Evolutionary conservation across 768 basidiomycete species (phyloP).

Genomic region (Gautieria morchelliformis): DNA sequence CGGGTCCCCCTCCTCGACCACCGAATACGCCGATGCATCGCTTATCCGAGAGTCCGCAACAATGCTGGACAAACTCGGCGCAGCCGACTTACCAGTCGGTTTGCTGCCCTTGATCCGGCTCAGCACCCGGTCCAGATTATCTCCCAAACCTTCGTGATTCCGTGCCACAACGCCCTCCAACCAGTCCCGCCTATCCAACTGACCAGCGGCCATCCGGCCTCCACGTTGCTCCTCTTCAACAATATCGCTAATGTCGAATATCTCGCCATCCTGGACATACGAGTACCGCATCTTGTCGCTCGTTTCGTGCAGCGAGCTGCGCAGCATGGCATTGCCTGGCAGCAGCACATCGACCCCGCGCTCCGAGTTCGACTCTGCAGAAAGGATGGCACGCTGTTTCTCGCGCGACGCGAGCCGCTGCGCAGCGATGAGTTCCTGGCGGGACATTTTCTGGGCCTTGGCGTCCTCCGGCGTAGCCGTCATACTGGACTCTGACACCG

Average conservation of each 20-base stretch:
- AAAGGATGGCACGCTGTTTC: slow-evolving; percentile 77
- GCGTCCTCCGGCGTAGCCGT: slow-evolving; percentile 22
- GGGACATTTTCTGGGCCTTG: slow-evolving; percentile 37
- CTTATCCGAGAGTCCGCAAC: slow-evolving; percentile 17
- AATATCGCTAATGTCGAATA: slow-evolving; percentile 88
- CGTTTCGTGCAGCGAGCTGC: slow-evolving; percentile 67
- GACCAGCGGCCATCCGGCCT: slow-evolving; percentile 10
- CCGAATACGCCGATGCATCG: slow-evolving; percentile 49
- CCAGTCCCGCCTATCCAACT: slow-evolving; percentile 40
- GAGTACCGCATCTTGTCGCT: slow-evolving; percentile 83
- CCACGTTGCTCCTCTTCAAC: slow-evolving; percentile 82
- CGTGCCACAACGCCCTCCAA: slow-evolving; percentile 56
- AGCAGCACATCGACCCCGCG: slow-evolving; percentile 85
- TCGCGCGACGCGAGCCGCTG: slow-evolving; percentile 82
- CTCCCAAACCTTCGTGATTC: slow-evolving; percentile 50
- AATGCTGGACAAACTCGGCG: slow-evolving; percentile 9
- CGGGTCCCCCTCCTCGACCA: slow-evolving; percentile 28
- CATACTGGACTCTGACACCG: slow-evolving; percentile 40
- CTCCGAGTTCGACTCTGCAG: slow-evolving; percentile 73
- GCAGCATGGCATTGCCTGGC: slow-evolving; percentile 75
- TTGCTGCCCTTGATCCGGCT: slow-evolving; percentile 65
- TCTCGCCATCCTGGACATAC: slow-evolving; percentile 88
- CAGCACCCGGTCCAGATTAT: slow-evolving; percentile 65
- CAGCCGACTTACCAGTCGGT: slow-evolving; percentile 18
- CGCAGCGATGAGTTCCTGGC: slow-evolving; percentile 88